These are phyloP conservation scores for Penicillium sp. DNA, from an alignment of 2,329 filamentous ascomycete species.

Conservation along the genomic window DNA sequence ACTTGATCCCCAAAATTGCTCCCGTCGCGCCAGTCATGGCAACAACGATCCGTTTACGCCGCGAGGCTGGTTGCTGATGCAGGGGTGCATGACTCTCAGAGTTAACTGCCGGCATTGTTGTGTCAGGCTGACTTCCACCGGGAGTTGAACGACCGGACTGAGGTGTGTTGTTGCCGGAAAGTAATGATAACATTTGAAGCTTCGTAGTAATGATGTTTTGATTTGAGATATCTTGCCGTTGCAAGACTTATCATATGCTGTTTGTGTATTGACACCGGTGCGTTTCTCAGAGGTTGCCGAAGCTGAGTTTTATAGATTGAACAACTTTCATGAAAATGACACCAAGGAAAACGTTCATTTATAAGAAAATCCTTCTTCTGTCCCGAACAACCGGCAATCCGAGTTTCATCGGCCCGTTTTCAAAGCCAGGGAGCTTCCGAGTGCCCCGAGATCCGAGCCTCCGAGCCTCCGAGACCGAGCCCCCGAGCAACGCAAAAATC, in stretches of 20 bases:
- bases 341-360: background rate
- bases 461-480: background rate
- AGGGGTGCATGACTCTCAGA: background rate
- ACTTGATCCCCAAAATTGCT: conserved; percentile 48
- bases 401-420: background rate
- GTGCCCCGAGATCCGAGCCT: background rate
- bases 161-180: conserved; percentile 26
- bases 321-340: background rate
- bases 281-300: too few species aligned
- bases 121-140: conserved; percentile 10
- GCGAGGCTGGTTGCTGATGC: conserved; percentile 3
- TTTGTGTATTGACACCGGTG: background rate
- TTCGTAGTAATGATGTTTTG: conserved; percentile 5
- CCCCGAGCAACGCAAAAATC: background rate
- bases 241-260: background rate
- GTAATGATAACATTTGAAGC: conserved; percentile 20
- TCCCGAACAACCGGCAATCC: background rate
- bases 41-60: conserved; percentile 47
- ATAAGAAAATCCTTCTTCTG: background rate
- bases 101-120: conserved; percentile 6
- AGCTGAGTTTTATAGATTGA: background rate
- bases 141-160: conserved; percentile 24
- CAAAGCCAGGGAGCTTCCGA: background rate
- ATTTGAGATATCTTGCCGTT: background rate
- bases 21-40: conserved; percentile 58